Evolutionary conservation across 352 stramenopile species (phyloP), one percentile per base, ranked within the genome.

Genomic region (Globisporangium yorkense): DNA sequence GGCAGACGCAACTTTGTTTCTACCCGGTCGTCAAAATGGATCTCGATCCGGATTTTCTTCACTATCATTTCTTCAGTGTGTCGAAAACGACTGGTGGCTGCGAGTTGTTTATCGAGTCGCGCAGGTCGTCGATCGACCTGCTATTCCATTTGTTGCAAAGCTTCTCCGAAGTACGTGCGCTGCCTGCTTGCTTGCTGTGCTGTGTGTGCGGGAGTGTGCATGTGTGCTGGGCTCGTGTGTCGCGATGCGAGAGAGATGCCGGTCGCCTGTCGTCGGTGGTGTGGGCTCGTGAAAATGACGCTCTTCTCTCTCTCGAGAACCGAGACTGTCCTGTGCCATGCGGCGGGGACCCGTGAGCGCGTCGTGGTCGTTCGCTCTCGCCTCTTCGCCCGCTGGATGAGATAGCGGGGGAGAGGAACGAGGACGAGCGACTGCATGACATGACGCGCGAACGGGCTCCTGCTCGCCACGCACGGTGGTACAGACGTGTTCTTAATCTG

Each of bases 401-500:
- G 35, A 13, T 12, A 3, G 12, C 8, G 35, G 8, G 8, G 12
- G 35, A 40, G 35, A 40, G 35, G 12, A 40, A 16, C 35, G 10
- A 15, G 12, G 10, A 40, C 35, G 35, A 9, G 35, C 35, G 35
- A 15, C 10, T 40, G 35, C 35, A 9, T 13, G 9, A 15, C 35
- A 4, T 4, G 31, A 35, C 47, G 33, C 0, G 62, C 63, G 70
- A 65, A 67, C 65, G 71, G 67, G 66, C 65, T 59, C 43, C 58
- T 65, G 65, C 56, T 69, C 62, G 62, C 61, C 43, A 55, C 67
- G 77, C 85, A 77, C 77, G 80, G 84, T 93, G 79, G 84, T 93
- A 93, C 84, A 93, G 84, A 93, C 84, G 84, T 93, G 84, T 93
- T 93, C 84, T 93, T 90, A 93, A 88, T 80, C 49, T 67, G 55